Base-by-base conservation (phyloP, 805 yeast species). In the Naumovozyma baii region DNA sequence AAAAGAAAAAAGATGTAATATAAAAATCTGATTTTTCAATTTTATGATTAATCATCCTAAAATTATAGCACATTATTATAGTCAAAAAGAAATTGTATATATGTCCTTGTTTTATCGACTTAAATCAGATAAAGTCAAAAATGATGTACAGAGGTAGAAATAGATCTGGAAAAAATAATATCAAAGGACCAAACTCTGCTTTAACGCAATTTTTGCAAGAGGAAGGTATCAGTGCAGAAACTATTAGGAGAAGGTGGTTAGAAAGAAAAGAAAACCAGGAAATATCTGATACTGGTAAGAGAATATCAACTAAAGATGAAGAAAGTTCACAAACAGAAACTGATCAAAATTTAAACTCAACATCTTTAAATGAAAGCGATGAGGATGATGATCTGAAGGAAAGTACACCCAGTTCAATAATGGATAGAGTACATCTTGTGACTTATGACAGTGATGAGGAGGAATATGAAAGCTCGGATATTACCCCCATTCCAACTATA, bases 171-270 rank as follows among this genome's bases (percentile, higher is more conserved):
- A 37, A 42, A 15, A 46, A 36, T n/a, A 49, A 46, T 10, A 64
- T 68, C 41, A 60, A 66, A 43, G 74, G 74, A 1, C 74, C 94
- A 34, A 85, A 84, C 64, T 81, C 94, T 49, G 96, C 96, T 0
- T 67, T 88, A 48, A 88, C 96, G 0, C 92, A 83, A 60, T 88
- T 88, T 53, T 69, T 88, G 44, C 69, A 87, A 37, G 85, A 82
- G 41, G 94, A 87, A 60, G 96, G 96, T 28, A 88, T 88, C 62
- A 82, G 68, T 53, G 86, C 95, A 1, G 86, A 78, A 41, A 78
- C 76, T 32, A 86, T 86, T 55, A 69, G 87, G 53, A 64, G 64
- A 37, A 55, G 70, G 42, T 70, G 66, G 58, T 43, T 57, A 43
- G 62, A 59, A 38, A 59, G 61, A 25, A 57, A 57, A 12, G 52